A percentile compares a stretch with the other conserved stretches of the same genome.
phyloP scores from a whole-genome alignment of 2,329 filamentous ascomycete genomes.

The Tolypocladium cylindrosporum region DNA sequence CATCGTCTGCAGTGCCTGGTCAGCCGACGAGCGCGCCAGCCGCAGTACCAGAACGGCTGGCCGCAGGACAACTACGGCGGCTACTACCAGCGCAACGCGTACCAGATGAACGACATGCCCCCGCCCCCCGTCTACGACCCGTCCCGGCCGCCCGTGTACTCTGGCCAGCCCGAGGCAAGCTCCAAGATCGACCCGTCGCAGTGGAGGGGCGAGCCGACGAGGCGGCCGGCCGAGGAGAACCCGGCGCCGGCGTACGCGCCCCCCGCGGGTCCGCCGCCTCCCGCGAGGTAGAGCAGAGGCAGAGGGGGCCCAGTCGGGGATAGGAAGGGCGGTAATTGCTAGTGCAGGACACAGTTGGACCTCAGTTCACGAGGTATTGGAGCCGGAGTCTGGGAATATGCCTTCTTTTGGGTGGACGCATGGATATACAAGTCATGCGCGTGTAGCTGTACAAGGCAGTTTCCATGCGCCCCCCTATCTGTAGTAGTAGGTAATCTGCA shows the following conservation, averaged over 20 bases:
- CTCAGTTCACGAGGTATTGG: neutral
- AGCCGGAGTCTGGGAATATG: neutral
- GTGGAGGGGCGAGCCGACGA: slow-evolving; percentile 17
- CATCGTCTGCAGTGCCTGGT: slow-evolving; percentile 37
- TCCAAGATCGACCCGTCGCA: slow-evolving; percentile 46
- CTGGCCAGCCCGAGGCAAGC: slow-evolving; percentile 33
- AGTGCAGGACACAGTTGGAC: neutral
- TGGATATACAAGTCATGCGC: neutral
- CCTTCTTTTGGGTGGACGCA: neutral
- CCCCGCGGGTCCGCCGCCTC: slow-evolving; percentile 39
- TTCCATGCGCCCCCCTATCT: neutral
- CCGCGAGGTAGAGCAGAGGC: slow-evolving; percentile 1
- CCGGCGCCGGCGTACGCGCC: slow-evolving; percentile 23
- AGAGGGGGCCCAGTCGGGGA: neutral
- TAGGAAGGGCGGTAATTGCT: neutral
- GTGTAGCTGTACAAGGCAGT: neutral
- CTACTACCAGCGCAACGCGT: slow-evolving; percentile 15
- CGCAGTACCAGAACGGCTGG: slow-evolving; percentile 5
- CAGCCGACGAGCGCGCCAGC: slow-evolving; percentile 22
- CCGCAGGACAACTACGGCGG: slow-evolving; percentile 14
- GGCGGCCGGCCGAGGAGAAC: slow-evolving; percentile 13
- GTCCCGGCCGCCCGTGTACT: slow-evolving; percentile 45
- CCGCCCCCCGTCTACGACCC: slow-evolving; percentile 51
- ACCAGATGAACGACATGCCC: slow-evolving; percentile 43
- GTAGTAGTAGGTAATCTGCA: neutral